Conservation (phyloP, 768 basidiomycete species). For the Tremella fuciformis region DNA sequence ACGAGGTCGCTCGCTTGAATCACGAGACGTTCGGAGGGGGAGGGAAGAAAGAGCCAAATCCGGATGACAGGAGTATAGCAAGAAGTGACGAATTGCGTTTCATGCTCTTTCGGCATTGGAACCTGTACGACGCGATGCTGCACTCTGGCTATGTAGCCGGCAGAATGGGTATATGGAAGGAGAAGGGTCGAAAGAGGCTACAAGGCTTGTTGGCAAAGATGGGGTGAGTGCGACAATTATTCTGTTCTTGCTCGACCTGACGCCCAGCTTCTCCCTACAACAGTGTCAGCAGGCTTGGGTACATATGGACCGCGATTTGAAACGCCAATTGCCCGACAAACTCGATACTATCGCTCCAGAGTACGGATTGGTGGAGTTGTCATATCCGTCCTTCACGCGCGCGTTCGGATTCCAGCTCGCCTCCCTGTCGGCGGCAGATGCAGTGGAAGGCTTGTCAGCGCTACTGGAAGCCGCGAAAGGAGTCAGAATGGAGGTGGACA, state of each 20-base stretch:
- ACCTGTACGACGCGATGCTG: constrained; percentile 94
- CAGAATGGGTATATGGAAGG: constrained; percentile 94
- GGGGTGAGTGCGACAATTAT: constrained; percentile 63
- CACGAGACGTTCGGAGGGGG: constrained; percentile 49
- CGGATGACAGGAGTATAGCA: constrained; percentile 80
- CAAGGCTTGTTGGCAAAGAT: constrained; percentile 95
- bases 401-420: constrained; percentile 85
- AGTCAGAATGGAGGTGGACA: constrained; percentile 82
- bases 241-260: neutral
- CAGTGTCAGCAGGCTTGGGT: constrained; percentile 91
- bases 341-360: constrained; percentile 87
- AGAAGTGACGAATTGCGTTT: constrained; percentile 87
- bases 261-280: constrained; percentile 75
- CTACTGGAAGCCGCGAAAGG: constrained; percentile 88
- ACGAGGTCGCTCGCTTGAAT: constrained; percentile 91
- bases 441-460: constrained; percentile 81
- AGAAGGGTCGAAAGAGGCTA: constrained; percentile 80
- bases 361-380: constrained; percentile 87
- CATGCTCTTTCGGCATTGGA: constrained; percentile 96
- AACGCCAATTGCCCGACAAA: constrained; percentile 71
- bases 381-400: constrained; percentile 89
- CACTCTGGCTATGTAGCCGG: constrained; percentile 95
- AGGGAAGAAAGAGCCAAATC: constrained; percentile 49
- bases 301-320: constrained; percentile 96
- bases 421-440: constrained; percentile 86